These are phyloP conservation scores for Cornus suecica DNA, from an alignment of 148 eudicot genomes.

Conservation along the genomic window DNA sequence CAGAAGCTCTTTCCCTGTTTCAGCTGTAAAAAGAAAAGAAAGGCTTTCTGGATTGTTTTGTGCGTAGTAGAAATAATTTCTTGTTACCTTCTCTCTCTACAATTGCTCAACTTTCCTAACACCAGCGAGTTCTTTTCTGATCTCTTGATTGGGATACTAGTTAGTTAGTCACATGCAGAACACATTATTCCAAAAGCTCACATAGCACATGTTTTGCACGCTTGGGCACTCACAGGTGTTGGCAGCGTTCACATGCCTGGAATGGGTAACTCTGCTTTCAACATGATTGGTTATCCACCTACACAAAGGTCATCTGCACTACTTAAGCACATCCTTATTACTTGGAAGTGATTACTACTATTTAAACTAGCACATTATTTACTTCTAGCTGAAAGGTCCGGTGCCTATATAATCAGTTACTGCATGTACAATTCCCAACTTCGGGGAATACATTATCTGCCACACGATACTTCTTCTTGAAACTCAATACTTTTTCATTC, in stretches of 20 bases:
- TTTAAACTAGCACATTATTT: slow-evolving; percentile 19
- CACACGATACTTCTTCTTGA: neutral
- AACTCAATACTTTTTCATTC: slow-evolving; percentile 16
- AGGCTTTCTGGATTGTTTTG: neutral
- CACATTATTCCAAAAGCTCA: slow-evolving; percentile 79
- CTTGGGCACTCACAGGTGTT: slow-evolving; percentile 98
- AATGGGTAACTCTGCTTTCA: slow-evolving; percentile 89
- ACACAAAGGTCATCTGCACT: slow-evolving; percentile 99
- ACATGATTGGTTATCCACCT: slow-evolving; percentile 91
- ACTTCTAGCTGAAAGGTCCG: slow-evolving; percentile 33
- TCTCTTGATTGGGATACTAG: slow-evolving; percentile 28
- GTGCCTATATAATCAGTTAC: slow-evolving; percentile 23
- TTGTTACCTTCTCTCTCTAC: neutral
- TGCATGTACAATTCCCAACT: too few relatives aligned
- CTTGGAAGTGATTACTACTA: slow-evolving; percentile 30
- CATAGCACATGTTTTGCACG: slow-evolving; percentile 92
- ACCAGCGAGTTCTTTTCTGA: slow-evolving; percentile 9
- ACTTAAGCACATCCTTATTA: slow-evolving; percentile 63
- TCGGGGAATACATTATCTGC: neutral
- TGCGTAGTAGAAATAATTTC: neutral
- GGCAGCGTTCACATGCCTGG: slow-evolving; percentile 96
- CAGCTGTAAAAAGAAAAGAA: too few relatives aligned
- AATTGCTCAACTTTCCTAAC: neutral
- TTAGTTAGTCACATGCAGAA: slow-evolving; percentile 51
- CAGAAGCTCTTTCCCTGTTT: too few relatives aligned